Conservation (phyloP, 208 protist species). For the Trypanosoma rangeli region DNA sequence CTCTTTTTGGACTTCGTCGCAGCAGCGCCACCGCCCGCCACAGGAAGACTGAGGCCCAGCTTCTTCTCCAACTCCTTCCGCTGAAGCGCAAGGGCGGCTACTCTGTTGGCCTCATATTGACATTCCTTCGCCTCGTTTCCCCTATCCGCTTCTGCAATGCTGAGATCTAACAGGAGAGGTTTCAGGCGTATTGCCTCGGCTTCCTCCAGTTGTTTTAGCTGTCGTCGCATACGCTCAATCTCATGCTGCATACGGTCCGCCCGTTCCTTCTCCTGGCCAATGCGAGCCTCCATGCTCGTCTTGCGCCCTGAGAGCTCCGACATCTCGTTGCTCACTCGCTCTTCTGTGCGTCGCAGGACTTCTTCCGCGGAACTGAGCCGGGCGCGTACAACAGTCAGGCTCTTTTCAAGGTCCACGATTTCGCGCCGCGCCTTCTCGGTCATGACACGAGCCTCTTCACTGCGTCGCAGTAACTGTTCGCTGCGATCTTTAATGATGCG, state of each 20-base stretch:
- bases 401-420: slow-evolving; percentile 71
- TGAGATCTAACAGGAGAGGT: slow-evolving; percentile 56
- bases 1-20: slow-evolving; percentile 1
- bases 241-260: slow-evolving; percentile 65
- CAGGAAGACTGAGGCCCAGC: slow-evolving; percentile 19
- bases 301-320: slow-evolving; percentile 60
- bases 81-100: slow-evolving; percentile 52
- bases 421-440: slow-evolving; percentile 76
- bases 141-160: slow-evolving; percentile 56
- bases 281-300: slow-evolving; percentile 63
- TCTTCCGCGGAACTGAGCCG: slow-evolving; percentile 60
- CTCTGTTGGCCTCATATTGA: slow-evolving; percentile 77
- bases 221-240: slow-evolving; percentile 74
- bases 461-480: slow-evolving; percentile 80
- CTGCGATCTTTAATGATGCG: slow-evolving; percentile 82
- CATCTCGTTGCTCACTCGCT: slow-evolving; percentile 58
- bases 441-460: slow-evolving; percentile 80
- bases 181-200: slow-evolving; percentile 61
- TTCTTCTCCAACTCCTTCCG: slow-evolving; percentile 73
- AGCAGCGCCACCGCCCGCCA: background rate
- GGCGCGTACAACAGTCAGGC: slow-evolving; percentile 31
- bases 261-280: slow-evolving; percentile 83
- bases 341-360: slow-evolving; percentile 52
- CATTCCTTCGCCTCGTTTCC: slow-evolving; percentile 63
- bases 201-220: slow-evolving; percentile 77